Evolutionary conservation across 2,329 filamentous ascomycete species (phyloP), one percentile per base, ranked within the genome.

Genomic region (Pestalotiopsis sp.): DNA sequence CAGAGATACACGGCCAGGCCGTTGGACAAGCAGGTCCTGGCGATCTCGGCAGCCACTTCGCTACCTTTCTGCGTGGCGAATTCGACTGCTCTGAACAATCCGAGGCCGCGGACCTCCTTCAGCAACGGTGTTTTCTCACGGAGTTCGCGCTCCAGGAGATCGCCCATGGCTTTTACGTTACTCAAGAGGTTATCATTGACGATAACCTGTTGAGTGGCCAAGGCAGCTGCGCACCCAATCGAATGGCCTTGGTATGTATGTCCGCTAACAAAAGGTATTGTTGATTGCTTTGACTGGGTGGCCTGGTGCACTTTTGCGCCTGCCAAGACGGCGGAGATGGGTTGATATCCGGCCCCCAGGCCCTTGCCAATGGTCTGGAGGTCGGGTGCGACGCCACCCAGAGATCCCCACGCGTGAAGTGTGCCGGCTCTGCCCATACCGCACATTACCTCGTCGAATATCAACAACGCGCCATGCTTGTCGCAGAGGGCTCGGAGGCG

Each of bases 381-480:
- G 75, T 92, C 90, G 0, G 85, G 88, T 1, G 80, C 77, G 6
- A 86, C 80, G 4, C 79, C 82, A 57, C 87, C 82, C 66, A 86
- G 80, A 1, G 41, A 49, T 71, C 88, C 80, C 84, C 84, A 89
- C 4, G 85, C 84, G 80, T 90, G 82, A 72, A 90, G 74, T 64
- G 78, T 83, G 1, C 85, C 86, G 2, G 80, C 81, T 4, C 86
- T 80, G 23, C 86, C 86, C 78, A 84, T 83, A 3, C 86, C 86
- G 67, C 83, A 86, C 88, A 91, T 90, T 67, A 91, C 39, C 81
- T 83, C 91, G 75, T 93, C 91, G 5, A 93, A 79, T 61, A 93
- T 89, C 58, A 93, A 82, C 0, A 93, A 83, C 0, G 89, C 87
- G 0, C 90, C 90, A 74, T 93, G 83, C 68, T 86, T 86, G 67